Conservation (phyloP, 73 alveolate genomes). For the Tetrahymena elliotti region DNA sequence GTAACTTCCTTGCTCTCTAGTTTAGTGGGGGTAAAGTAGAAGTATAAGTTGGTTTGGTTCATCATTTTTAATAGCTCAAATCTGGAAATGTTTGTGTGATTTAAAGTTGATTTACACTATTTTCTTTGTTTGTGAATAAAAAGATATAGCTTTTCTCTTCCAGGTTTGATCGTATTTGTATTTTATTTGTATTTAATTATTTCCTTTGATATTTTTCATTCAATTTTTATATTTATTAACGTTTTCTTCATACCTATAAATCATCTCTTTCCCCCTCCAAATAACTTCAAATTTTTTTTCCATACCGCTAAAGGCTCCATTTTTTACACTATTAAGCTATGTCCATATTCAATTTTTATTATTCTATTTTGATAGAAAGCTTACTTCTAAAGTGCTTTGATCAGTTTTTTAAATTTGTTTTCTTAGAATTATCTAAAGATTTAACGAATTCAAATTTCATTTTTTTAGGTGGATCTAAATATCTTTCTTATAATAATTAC, state of each 20-base stretch:
- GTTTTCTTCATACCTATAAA: not conserved
- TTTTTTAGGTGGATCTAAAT: not conserved
- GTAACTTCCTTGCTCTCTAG: not conserved
- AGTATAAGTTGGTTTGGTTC: not conserved
- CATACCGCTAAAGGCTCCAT: not conserved
- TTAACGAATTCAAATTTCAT: not conserved
- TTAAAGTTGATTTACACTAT: not conserved
- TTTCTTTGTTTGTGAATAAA: not conserved
- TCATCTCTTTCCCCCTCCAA: constrained; percentile 1
- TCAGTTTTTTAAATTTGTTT: not conserved
- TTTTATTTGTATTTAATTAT: not conserved
- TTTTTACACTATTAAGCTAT: not conserved
- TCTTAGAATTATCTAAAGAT: not conserved
- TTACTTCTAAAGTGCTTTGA: not conserved
- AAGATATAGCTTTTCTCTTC: not conserved
- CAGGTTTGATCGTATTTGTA: not conserved
- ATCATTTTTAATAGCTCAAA: not conserved
- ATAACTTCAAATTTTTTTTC: not conserved
- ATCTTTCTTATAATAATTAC: not conserved
- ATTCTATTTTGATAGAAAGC: not conserved
- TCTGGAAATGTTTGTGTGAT: not conserved
- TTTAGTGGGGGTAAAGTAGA: not conserved
- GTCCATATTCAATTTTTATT: not conserved
- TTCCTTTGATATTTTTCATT: not conserved
- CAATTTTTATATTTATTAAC: not conserved